Evolutionary conservation across 1,139 yeast genomes (phyloP), one percentile per base, ranked within the genome.

Genomic region (Scheffersomyces segobiensis): DNA sequence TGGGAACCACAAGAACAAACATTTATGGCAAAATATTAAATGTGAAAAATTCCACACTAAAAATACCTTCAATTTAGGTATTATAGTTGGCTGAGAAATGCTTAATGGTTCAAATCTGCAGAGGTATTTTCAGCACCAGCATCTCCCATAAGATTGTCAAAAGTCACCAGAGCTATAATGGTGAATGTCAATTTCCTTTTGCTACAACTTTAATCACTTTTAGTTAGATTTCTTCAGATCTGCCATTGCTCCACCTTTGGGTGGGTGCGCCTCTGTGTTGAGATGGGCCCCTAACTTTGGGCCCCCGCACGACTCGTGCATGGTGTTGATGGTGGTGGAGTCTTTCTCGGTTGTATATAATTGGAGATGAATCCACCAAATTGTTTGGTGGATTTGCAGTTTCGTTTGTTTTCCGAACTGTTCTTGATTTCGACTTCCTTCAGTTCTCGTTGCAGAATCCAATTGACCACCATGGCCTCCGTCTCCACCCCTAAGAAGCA

Each of bases 401-500:
- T 32, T 32, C 3, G 42, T 12, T 32, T 32, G 42, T 32, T 32
- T 32, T 32, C 17, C 17, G 42, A 12, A 32, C 42, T 32, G 42
- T 32, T 32, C 42, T 32, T 32, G 42, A 32, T 32, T 32, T 32
- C 17, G 42, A 32, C 42, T 32, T 17, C 42, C 42, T 32, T 32
- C 42, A 32, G 42, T 32, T 32, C 12, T 32, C 42, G 42, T 32
- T 32, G 42, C 42, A 3, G 42, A 32, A 32, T 32, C 42, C 42
- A 48, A 48, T 21, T 48, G n/a, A 53, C 39, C 55, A 49, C 55
- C n/a, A 49, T 57, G 60, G 55, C 59, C 46, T 49, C 59, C 50
- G 46, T 53, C 17, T 39, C 65, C 24, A 55, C 63, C 51, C 63
- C 74, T 5, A 87, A 87, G 78, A 89, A 87, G 74, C 96, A 89